Conservation (phyloP, 2,329 filamentous ascomycete genomes). For the Claviceps purpurea region DNA sequence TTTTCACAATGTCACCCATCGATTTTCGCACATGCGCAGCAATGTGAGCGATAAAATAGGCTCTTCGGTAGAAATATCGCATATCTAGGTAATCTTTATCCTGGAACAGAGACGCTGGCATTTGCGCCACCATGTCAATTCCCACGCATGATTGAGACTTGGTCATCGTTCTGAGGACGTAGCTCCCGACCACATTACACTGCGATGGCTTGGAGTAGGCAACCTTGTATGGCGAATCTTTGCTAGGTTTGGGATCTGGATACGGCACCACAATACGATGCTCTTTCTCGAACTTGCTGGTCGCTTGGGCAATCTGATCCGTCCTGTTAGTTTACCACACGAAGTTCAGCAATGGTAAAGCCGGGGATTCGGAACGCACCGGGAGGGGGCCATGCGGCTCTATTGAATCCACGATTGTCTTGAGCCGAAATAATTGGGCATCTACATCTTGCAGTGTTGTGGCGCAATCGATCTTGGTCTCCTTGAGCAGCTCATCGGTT, state of each 20-base stretch:
- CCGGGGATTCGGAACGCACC: conserved; percentile 23
- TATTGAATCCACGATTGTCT: conserved; percentile 37
- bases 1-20: conserved; percentile 37
- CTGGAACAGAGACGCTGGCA: conserved; percentile 70
- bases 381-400: conserved; percentile 34
- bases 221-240: conserved; percentile 70
- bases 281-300: conserved; percentile 50
- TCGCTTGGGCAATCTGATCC: conserved; percentile 52
- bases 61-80: conserved; percentile 87
- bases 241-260: conserved; percentile 63
- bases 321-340: background rate
- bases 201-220: conserved; percentile 61
- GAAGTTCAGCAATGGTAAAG: background rate
- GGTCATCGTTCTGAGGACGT: conserved; percentile 61
- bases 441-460: conserved; percentile 35
- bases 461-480: conserved; percentile 38
- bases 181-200: conserved; percentile 83
- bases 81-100: conserved; percentile 90
- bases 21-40: conserved; percentile 53
- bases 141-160: conserved; percentile 45
- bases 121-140: conserved; percentile 76
- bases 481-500: conserved; percentile 44
- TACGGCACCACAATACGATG: conserved; percentile 67
- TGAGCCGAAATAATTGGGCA: conserved; percentile 35
- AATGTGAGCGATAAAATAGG: conserved; percentile 80